Evolutionary conservation across 1,284 basidiomycete species (phyloP).

Genomic region (Pseudozyma tsukubaensis): DNA sequence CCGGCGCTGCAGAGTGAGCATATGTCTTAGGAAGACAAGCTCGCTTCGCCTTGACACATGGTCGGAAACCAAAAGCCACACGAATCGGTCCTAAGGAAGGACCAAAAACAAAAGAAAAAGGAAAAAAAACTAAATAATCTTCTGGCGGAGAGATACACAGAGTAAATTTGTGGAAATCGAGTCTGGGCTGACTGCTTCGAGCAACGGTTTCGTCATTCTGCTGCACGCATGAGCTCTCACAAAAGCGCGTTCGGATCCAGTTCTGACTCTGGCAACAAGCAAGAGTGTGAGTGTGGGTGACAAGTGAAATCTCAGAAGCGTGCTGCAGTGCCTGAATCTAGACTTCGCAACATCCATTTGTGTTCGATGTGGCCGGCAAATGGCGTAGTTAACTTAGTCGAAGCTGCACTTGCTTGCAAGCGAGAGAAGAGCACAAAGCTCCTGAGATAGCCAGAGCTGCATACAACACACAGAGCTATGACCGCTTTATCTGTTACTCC

Average conservation of each 20-base stretch:
- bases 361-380: too few relatives aligned
- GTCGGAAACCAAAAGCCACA: too few relatives aligned
- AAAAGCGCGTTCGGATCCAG: too few relatives aligned
- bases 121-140: neutral
- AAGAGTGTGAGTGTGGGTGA: neutral
- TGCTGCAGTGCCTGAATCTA: too few relatives aligned
- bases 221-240: conserved; percentile 9
- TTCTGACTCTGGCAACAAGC: too few relatives aligned
- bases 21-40: neutral
- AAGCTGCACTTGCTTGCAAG: too few relatives aligned
- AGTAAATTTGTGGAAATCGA: neutral
- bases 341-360: too few relatives aligned
- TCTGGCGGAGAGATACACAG: neutral
- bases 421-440: too few relatives aligned
- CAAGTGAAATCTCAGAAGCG: neutral
- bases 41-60: too few relatives aligned
- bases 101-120: neutral
- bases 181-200: conserved; percentile 5
- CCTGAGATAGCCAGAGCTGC: too few relatives aligned
- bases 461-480: too few relatives aligned
- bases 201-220: conserved; percentile 39
- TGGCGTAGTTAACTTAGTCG: too few relatives aligned
- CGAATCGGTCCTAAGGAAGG: neutral
- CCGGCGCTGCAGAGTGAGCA: neutral
- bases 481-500: neutral